A percentile compares a stretch with the other conserved stretches of the same genome.
These are phyloP conservation scores for Gonium pectorale DNA, from an alignment of 139 green algal species.

Conservation along the genomic window DNA sequence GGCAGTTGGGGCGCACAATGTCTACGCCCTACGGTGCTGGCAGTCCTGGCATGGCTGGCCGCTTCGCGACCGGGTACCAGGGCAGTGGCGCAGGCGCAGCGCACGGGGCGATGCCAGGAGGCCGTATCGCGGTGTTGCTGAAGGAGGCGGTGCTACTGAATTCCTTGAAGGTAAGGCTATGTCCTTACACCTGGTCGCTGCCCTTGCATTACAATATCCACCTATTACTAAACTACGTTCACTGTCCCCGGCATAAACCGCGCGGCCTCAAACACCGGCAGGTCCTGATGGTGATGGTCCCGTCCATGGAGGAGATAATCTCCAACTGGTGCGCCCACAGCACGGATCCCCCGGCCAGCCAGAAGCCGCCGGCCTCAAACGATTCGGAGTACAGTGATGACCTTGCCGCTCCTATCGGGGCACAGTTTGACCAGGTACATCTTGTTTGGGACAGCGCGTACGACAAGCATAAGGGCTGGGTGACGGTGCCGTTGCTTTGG, in stretches of 20 bases:
- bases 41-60: background rate
- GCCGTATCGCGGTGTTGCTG: conserved; percentile 41
- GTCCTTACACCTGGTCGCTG: no score
- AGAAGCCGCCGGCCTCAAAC: background rate
- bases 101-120: background rate
- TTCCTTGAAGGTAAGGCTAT: conserved; percentile 51
- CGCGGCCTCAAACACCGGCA: background rate
- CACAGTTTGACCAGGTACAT: conserved; percentile 67
- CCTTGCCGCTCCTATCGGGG: conserved; percentile 55
- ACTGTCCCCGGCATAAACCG: no score
- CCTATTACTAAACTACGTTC: no score
- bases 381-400: conserved; percentile 39
- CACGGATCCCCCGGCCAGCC: background rate
- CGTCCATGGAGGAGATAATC: conserved; percentile 58
- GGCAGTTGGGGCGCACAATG: background rate
- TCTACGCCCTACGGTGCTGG: background rate
- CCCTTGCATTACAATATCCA: no score
- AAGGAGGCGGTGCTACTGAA: conserved; percentile 72
- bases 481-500: no score
- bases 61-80: no score
- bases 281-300: conserved; percentile 65
- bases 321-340: conserved; percentile 49
- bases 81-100: no score
- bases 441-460: no score
- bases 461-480: no score